A percentile compares a stretch with the other conserved stretches of the same genome.
Evolutionary conservation across 2,329 filamentous ascomycete genomes (phyloP).

Genomic region (Diaporthe citri): DNA sequence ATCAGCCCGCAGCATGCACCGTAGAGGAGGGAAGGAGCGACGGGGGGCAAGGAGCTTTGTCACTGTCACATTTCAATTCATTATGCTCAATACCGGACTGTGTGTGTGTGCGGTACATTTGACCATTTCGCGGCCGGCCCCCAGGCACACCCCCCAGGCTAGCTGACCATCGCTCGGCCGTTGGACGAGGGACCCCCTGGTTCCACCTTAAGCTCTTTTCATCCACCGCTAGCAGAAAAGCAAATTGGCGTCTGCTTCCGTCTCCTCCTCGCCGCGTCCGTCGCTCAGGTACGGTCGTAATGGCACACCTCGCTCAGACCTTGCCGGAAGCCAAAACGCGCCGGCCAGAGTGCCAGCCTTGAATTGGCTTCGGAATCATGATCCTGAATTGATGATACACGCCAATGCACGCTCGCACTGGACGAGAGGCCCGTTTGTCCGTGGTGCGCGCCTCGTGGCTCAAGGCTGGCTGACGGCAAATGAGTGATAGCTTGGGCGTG

Average conservation of each 20-base stretch:
- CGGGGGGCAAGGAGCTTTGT: not conserved
- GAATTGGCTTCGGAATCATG: conserved; percentile 13
- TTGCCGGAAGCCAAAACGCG: conserved; percentile 21
- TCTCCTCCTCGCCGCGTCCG: conserved; percentile 13
- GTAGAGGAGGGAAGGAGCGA: not conserved
- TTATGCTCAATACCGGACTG: not conserved
- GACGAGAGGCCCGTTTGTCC: not conserved
- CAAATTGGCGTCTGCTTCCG: conserved; percentile 26
- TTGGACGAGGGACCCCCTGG: conserved; percentile 20
- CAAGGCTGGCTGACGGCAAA: not conserved
- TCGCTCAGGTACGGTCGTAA: conserved; percentile 1
- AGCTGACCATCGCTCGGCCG: conserved; percentile 29
- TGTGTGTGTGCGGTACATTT: not conserved
- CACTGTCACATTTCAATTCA: conserved; percentile 23
- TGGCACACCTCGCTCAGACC: conserved; percentile 19
- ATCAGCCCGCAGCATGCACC: not conserved
- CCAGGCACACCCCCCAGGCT: not conserved
- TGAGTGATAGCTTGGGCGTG: not conserved
- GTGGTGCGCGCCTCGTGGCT: not conserved
- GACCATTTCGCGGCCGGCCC: not conserved
- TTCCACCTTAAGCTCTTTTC: conserved; percentile 19
- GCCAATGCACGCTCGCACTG: conserved; percentile 21
- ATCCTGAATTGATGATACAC: conserved; percentile 16
- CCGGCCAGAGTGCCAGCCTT: conserved; percentile 4
- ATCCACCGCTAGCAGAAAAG: conserved; percentile 23